Base-by-base conservation (phyloP, 2,329 filamentous ascomycete species). In the Sclerotinia nivalis region DNA sequence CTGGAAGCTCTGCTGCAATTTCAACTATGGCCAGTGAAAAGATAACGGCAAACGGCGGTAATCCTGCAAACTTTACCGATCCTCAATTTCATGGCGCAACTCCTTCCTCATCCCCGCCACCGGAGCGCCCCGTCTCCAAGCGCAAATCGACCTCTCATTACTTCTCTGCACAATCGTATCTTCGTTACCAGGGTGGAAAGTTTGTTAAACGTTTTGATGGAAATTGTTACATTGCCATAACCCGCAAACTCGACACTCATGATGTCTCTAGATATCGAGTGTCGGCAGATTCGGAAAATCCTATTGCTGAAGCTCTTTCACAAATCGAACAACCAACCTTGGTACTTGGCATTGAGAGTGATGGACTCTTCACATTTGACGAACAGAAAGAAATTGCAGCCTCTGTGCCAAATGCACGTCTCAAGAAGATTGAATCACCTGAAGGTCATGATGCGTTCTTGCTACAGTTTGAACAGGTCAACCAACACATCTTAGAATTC, bases 181-280 rank as follows among this genome's bases (percentile, higher is more conserved):
- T 99, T 56, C 91, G 96, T 28, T 99, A 99, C 81, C 96, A 99
- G 81, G 95, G 93, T 69, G 88, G 91, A 76, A 99, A 99, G 80
- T 99, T 99, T 76, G 96, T 98, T 76, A 93, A 92, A 80, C 91
- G 96, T 13, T 99, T 98, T 80, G 96, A 99, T 80, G 93, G 93
- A 77, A 99, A 99, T 80, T 99, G 96, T 83, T 99, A 99, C 83
- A 98, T 99, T 75, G 94, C 96, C 74, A 97, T 99, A 81, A 98
- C 96, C 6, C 91, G 96, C 77, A 99, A 99, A 81, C 87, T 99
- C 22, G 96, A 99, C 79, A 98, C 96, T 0, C 96, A 99, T 80
- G 96, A 99, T 79, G 89, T 99, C 37, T 96, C 93, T 20, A 88
- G 94, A 55, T 88, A 90, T 78, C 90, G 95, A 7, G 83, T 82